Evolutionary conservation across 148 eudicot species (phyloP), one percentile per base, ranked within the genome.

Genomic region (Mesembryanthemum crystallinum): DNA sequence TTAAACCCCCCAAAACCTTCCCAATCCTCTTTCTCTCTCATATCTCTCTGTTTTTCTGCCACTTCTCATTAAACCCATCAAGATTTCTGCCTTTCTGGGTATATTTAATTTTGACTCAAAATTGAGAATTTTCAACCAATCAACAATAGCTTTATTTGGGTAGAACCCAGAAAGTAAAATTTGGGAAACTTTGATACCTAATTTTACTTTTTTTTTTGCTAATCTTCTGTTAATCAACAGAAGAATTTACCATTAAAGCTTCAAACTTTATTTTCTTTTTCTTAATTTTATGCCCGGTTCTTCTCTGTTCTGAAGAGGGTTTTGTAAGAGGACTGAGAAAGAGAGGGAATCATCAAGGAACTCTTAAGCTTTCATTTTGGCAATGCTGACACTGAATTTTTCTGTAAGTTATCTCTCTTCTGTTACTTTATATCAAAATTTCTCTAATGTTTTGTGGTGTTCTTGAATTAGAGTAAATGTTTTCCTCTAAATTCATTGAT

Each of bases 141-240:
- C 9, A 18, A 42, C 43, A 5, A 0, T 8, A 8, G 11, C 14
- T 45, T 45, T 2, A 60, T 69, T 69, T 69, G 65, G 55, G 63
- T 79, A 37, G 62, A 68, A 79, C 75, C 79, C 83, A 62, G 71
- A 80, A 76, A 58, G 24, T 59, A 73, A 64, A 76, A 72, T 15
- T 76, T 37, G 64, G 58, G 11, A 67, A 65, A 64, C 25, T 74
- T 74, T 29, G 47, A 3, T 60, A 68, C 74, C 65, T 45, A 30
- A 79, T 57, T 28, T 73, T 71, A 18, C 70, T 66, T 80, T 74
- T 66, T 66, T 80, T 74, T 66, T 25, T 8, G 55, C 55, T 65
- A 8, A 18, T 21, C 29, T 45, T 73, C 55, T 20, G 77, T 73
- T 71, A 18, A 75, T 69, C 14, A 51, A 69, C 45, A 62, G 57